phyloP scores from a whole-genome alignment of 2,329 filamentous ascomycete species.

The Paecilomyces sp. region DNA sequence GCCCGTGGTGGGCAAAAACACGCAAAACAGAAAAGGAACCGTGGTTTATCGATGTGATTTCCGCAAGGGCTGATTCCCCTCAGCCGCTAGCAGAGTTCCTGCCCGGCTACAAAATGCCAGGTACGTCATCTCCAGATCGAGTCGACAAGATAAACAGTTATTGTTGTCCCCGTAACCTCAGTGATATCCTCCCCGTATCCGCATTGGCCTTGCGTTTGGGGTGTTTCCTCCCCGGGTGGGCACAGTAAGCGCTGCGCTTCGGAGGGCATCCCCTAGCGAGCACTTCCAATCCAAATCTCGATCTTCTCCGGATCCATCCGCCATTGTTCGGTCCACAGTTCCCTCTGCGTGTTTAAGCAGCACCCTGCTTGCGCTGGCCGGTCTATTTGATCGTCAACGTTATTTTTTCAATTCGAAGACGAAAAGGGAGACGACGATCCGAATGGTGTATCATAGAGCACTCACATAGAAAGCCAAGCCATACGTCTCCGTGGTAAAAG shows the following conservation, averaged over 20 bases:
- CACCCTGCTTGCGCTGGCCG: slow-evolving; percentile 20
- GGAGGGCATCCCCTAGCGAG: neutral
- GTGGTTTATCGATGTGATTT: neutral
- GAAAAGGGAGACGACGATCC: neutral
- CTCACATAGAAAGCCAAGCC: slow-evolving; percentile 53
- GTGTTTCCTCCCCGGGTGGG: too few relatives aligned
- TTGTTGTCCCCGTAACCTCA: neutral
- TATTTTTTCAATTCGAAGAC: neutral
- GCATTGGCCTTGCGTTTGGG: neutral
- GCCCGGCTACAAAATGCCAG: neutral
- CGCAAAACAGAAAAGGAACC: neutral
- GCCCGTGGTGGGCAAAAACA: neutral
- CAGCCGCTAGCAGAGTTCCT: neutral
- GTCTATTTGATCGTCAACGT: slow-evolving; percentile 5
- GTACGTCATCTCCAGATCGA: neutral
- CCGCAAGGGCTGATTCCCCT: neutral
- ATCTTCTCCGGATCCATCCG: neutral
- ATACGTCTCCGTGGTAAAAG: slow-evolving; percentile 55
- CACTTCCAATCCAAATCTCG: neutral
- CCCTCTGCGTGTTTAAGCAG: slow-evolving; percentile 10
- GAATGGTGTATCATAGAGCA: slow-evolving; percentile 4
- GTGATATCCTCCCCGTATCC: neutral
- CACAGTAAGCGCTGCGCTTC: neutral
- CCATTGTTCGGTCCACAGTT: neutral
- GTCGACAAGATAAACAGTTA: neutral